Conservation (phyloP, 1,284 basidiomycete species). For the Cerrena zonata region DNA sequence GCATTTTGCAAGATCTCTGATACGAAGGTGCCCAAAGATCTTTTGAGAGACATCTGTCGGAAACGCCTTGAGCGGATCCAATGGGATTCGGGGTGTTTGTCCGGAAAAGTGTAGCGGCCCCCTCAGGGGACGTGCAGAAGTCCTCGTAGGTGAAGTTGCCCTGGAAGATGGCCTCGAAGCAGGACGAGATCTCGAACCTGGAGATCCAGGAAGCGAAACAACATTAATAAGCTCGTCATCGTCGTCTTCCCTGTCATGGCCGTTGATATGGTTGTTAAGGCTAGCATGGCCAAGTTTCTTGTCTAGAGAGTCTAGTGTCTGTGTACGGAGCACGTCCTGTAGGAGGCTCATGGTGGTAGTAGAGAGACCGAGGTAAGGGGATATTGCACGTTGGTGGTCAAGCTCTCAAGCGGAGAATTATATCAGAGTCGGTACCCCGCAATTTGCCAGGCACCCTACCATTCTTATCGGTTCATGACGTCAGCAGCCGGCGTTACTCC, state of each 20-base stretch:
- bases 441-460: too few species aligned
- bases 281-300: slow-evolving; percentile 31
- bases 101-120: slow-evolving; percentile 37
- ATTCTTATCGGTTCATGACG: background rate
- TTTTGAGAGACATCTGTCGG: slow-evolving; percentile 77
- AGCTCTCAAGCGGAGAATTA: background rate
- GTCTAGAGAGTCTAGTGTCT: slow-evolving; percentile 44
- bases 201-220: slow-evolving; percentile 64
- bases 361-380: background rate
- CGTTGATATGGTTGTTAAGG: slow-evolving; percentile 32
- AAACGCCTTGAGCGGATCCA: slow-evolving; percentile 64
- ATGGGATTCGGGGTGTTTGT: slow-evolving; percentile 23
- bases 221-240: slow-evolving; percentile 74
- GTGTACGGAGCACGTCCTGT: slow-evolving; percentile 65
- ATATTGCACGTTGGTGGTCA: background rate
- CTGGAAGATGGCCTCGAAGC: slow-evolving; percentile 36
- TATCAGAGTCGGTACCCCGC: background rate
- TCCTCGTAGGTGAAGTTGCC: slow-evolving; percentile 46
- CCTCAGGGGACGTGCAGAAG: slow-evolving; percentile 37
- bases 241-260: slow-evolving; percentile 37
- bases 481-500: background rate
- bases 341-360: slow-evolving; percentile 57
- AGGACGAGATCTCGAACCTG: slow-evolving; percentile 41
- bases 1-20: slow-evolving; percentile 68
- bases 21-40: slow-evolving; percentile 64